These are phyloP conservation scores for Candida neerlandica DNA, from an alignment of 1,139 yeast species.

Conservation along the genomic window DNA sequence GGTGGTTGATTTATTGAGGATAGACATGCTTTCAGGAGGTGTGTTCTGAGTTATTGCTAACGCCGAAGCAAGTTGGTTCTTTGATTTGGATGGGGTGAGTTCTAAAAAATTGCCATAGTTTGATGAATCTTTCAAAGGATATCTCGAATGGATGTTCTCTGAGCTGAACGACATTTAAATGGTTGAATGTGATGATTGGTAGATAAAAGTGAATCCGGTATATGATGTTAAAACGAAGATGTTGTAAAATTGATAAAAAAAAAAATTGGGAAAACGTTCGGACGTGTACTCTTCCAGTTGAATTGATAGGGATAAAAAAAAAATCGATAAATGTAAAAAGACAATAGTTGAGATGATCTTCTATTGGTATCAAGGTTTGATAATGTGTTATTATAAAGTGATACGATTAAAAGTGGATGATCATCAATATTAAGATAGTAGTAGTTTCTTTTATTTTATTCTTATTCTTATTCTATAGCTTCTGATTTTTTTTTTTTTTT, in stretches of 20 bases:
- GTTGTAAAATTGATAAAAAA: not conserved
- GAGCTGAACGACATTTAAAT: slow-evolving; percentile 6
- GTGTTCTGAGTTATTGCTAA: slow-evolving; percentile 19
- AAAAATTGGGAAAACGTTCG: not conserved
- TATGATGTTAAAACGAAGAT: not conserved
- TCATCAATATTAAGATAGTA: not conserved
- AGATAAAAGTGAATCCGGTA: not conserved
- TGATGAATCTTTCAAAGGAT: slow-evolving; percentile 12
- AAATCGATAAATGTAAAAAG: not conserved
- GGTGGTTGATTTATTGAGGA: slow-evolving; percentile 1
- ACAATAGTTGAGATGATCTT: not conserved
- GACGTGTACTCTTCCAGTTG: not conserved
- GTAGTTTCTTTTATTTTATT: not conserved
- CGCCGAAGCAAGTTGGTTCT: not conserved
- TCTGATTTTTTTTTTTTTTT: not conserved
- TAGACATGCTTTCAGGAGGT: slow-evolving; percentile 34
- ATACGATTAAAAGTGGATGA: not conserved
- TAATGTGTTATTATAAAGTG: not conserved
- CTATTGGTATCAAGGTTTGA: not conserved
- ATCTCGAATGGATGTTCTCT: slow-evolving; percentile 5
- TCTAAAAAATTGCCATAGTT: slow-evolving; percentile 7
- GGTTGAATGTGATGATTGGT: not conserved
- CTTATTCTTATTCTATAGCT: no score
- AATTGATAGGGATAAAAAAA: not conserved
- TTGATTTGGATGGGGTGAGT: slow-evolving; percentile 18